Base-by-base conservation (phyloP, 305 asterid species). In the Rubia peregrina region DNA sequence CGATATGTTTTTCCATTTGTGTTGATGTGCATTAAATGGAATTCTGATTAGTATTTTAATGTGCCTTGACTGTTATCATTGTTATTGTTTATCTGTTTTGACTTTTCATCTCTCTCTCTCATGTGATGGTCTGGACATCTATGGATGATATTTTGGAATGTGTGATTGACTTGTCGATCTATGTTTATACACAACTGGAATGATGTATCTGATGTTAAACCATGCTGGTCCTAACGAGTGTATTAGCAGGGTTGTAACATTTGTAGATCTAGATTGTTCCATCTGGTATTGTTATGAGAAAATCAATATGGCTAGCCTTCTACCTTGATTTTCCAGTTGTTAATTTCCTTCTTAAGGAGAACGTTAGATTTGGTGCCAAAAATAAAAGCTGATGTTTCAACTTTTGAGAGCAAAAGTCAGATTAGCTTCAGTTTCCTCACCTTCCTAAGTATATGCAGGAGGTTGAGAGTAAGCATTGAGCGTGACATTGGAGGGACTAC, bases 401-500 rank as follows among this genome's bases (percentile, higher is more conserved):
- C 65, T 65, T 53, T 14, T 38, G 21, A 19, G 75, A 40, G 22
- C 10, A 38, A 49, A 14, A 49, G 11, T 24, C 30, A 9, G 48
- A 33, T 68, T 49, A 1, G 17, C 13, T 57, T 10, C 14, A 71
- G 24, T 22, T 41, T 49, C 26, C 4, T 38, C 53, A 33, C 40
- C 1, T 16, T 41, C 59, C 46, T 56, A 19, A 44, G 61, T 68
- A 62, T 63, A 11, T 70, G 70, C 88, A 95, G 99, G 96, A 88
- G 95, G 84, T 78, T 95, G 75, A 90, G 96, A 43, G 92, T 95
- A 74, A 90, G 99, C 85, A 87, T 95, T 81, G 99, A 95, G 80
- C 96, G 97, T 72, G 95, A 92, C 80, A 79, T 92, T 80, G 99
- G 99, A 53, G 99, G 96, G 74, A 85, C 91, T 68, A 80, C 90